Percentiles rank a stretch among this genome's conserved stretches.
phyloP scores from a whole-genome alignment of 2,329 filamentous ascomycete genomes.

The Magnaporthales sp. region DNA sequence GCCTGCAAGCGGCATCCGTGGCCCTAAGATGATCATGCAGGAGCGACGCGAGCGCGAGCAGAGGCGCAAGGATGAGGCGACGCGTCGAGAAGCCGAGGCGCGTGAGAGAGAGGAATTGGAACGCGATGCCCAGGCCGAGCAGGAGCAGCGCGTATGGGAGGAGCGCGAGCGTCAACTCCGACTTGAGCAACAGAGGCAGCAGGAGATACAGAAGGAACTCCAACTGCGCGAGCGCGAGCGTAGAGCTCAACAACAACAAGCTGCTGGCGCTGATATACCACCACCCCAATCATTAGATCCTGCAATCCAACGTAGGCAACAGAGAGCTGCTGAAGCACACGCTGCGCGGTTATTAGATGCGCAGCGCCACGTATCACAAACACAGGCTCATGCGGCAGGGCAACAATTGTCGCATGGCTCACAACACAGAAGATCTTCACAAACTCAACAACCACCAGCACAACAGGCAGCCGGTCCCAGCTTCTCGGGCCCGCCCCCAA shows the following conservation, averaged over 20 bases:
- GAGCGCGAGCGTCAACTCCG: background rate
- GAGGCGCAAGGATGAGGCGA: constrained; percentile 55
- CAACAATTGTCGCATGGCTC: constrained; percentile 1
- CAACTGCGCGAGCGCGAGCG: constrained; percentile 40
- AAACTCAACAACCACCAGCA: constrained; percentile 7
- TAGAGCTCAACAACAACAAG: constrained; percentile 32
- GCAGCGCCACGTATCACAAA: background rate
- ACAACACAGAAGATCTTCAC: constrained; percentile 4
- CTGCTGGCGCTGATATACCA: constrained; percentile 20
- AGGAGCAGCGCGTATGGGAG: constrained; percentile 1
- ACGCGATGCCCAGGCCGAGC: constrained; percentile 30
- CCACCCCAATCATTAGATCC: constrained; percentile 23
- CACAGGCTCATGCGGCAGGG: constrained; percentile 4
- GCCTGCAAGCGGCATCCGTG: constrained; percentile 58
- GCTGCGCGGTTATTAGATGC: background rate
- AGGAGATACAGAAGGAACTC: constrained; percentile 19
- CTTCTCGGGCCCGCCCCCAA: constrained; percentile 6
- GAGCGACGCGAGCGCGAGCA: constrained; percentile 72
- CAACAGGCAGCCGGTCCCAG: constrained; percentile 3
- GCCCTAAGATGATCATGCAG: constrained; percentile 87
- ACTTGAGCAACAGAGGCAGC: constrained; percentile 2
- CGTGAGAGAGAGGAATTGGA: constrained; percentile 45
- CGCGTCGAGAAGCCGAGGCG: constrained; percentile 49
- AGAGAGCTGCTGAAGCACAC: constrained; percentile 20
- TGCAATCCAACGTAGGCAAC: constrained; percentile 22